Evolutionary conservation across 2,329 filamentous ascomycete genomes (phyloP).

Genomic region (Phymatotrichopsis omnivora): DNA sequence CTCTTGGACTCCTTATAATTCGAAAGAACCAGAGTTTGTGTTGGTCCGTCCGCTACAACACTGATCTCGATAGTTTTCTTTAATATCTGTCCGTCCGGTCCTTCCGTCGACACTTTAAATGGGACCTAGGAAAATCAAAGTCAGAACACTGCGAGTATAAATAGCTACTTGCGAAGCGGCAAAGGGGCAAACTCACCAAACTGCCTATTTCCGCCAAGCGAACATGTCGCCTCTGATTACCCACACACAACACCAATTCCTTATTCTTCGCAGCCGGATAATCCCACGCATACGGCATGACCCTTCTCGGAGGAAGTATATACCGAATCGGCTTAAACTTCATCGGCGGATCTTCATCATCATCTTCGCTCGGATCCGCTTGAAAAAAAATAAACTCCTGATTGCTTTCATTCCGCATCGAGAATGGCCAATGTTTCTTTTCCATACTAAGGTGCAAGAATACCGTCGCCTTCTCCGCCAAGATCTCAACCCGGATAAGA

Average conservation of each 20-base stretch:
- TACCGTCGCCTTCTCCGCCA: slow-evolving; percentile 87
- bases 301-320: slow-evolving; percentile 81
- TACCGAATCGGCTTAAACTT: slow-evolving; percentile 86
- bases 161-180: background rate
- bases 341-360: slow-evolving; percentile 69
- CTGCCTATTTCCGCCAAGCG: slow-evolving; percentile 96
- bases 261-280: slow-evolving; percentile 96
- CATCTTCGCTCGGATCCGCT: slow-evolving; percentile 81
- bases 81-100: slow-evolving; percentile 44
- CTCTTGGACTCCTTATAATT: slow-evolving; percentile 92
- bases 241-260: slow-evolving; percentile 72
- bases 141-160: too few species aligned
- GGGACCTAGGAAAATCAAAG: slow-evolving; percentile 40
- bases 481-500: slow-evolving; percentile 74
- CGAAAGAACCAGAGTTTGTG: slow-evolving; percentile 84
- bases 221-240: slow-evolving; percentile 76
- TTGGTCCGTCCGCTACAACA: slow-evolving; percentile 88
- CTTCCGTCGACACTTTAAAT: slow-evolving; percentile 65
- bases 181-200: slow-evolving; percentile 46
- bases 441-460: slow-evolving; percentile 87
- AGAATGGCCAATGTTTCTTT: slow-evolving; percentile 94
- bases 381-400: slow-evolving; percentile 96
- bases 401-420: slow-evolving; percentile 96
- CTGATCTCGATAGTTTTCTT: slow-evolving; percentile 94
- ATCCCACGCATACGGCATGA: slow-evolving; percentile 99